Conservation (phyloP, 164 flowering plant genomes). For the Vitis cinerea region DNA sequence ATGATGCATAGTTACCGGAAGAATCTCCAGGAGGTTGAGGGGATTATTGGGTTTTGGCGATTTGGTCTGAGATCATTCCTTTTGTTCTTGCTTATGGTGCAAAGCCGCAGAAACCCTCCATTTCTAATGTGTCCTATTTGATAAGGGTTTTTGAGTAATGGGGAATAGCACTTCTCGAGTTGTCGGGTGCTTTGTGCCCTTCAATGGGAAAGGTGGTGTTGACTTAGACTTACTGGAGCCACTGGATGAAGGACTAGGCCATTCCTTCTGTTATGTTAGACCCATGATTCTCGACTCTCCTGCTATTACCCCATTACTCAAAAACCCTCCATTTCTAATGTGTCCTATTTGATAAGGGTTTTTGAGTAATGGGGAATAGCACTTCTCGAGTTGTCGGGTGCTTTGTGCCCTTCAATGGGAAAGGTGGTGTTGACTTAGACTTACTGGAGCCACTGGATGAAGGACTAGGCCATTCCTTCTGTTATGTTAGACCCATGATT, state of each 20-base stretch:
- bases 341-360: background rate
- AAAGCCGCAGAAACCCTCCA: constrained; percentile 18
- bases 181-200: constrained; percentile 37
- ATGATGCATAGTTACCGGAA: constrained; percentile 16
- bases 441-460: constrained; percentile 65
- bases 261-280: constrained; percentile 71
- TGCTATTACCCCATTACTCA: constrained; percentile 51
- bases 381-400: constrained; percentile 40
- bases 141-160: constrained; percentile 10
- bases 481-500: constrained; percentile 60
- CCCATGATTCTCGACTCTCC: constrained; percentile 56
- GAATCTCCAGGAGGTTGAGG: constrained; percentile 16
- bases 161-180: constrained; percentile 40
- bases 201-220: constrained; percentile 26
- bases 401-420: constrained; percentile 31
- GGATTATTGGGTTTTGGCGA: constrained; percentile 19
- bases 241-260: constrained; percentile 69
- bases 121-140: constrained; percentile 5
- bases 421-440: constrained; percentile 32
- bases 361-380: constrained; percentile 31
- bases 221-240: constrained; percentile 54
- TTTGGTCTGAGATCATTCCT: constrained; percentile 8
- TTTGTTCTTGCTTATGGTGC: constrained; percentile 23
- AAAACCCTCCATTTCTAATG: constrained; percentile 18
- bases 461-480: constrained; percentile 72